These are phyloP conservation scores for Plasmodium blacklocki DNA, from an alignment of 169 alveolate species.

Conservation along the genomic window DNA sequence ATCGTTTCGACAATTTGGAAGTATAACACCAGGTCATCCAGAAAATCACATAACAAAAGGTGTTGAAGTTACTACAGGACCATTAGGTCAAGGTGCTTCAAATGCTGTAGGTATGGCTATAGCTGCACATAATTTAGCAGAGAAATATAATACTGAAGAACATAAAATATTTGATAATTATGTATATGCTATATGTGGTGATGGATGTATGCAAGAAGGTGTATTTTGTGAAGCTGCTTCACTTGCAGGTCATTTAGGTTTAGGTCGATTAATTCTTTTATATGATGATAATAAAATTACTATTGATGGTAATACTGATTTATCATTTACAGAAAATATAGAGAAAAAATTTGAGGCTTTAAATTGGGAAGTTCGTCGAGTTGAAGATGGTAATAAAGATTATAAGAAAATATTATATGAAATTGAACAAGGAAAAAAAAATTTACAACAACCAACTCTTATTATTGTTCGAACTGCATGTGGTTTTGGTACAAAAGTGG, in stretches of 20 bases:
- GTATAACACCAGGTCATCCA: slow-evolving; percentile 88
- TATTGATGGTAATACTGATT: slow-evolving; percentile 84
- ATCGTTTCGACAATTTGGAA: slow-evolving; percentile 82
- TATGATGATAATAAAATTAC: slow-evolving; percentile 87
- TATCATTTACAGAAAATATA: slow-evolving; percentile 84
- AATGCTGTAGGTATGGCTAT: slow-evolving; percentile 89
- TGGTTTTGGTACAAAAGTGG: slow-evolving; percentile 84
- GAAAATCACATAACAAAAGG: slow-evolving; percentile 84
- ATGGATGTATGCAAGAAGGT: slow-evolving; percentile 90
- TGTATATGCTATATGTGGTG: slow-evolving; percentile 85
- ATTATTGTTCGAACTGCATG: slow-evolving; percentile 83
- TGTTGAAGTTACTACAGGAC: slow-evolving; percentile 86
- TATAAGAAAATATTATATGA: slow-evolving; percentile 42
- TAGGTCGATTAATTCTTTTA: slow-evolving; percentile 84
- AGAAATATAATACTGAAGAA: slow-evolving; percentile 83
- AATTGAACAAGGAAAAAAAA: slow-evolving; percentile 83
- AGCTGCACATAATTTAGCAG: slow-evolving; percentile 84
- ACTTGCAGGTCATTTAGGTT: slow-evolving; percentile 86
- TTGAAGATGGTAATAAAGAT: slow-evolving; percentile 74
- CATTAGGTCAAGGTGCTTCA: slow-evolving; percentile 89
- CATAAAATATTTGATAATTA: slow-evolving; percentile 84
- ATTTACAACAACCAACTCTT: slow-evolving; percentile 84
- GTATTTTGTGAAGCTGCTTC: slow-evolving; percentile 88
- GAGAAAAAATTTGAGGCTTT: slow-evolving; percentile 78
- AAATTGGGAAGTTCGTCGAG: slow-evolving; percentile 83